Evolutionary conservation across 306 rosid species (phyloP), one percentile per base, ranked within the genome.

Genomic region (Rosa multiflora): DNA sequence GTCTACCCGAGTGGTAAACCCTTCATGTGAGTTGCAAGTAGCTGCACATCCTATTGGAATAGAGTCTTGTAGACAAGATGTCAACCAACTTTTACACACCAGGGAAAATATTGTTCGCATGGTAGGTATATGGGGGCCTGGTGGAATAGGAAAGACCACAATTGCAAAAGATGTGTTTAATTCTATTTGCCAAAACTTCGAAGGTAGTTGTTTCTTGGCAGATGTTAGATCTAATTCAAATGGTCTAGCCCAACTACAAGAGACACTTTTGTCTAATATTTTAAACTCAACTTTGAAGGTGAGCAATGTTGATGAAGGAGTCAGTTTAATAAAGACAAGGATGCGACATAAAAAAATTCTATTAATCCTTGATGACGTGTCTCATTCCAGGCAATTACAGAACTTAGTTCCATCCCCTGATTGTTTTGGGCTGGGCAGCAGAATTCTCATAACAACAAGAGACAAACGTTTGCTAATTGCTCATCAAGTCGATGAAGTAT

Each of bases 391-490:
- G 3, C 78, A 75, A 21, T 11, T 75, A 21, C 18, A 40, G 0
- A 4, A 15, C 12, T 59, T 75, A 15, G 55, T 5, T n/a, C 69
- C 52, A 4, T 20, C 23, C 1, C 7, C 12, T 8, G 4, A 75
- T 12, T 14, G 52, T 29, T 43, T 75, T 18, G 78, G 70, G 0
- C 1, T 0, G 4, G 70, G 78, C 0, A 75, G 69, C 42, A 75
- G 78, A 59, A 44, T 75, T 42, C 10, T 75, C 17, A 43, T 75
- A 75, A 75, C 78, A 42, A 75, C 78, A 14, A 75, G 70, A 42
- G 70, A 75, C 59, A n/a, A 18, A 14, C 35, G 5, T 5, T 46
- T 6, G 20, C 51, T 74, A 8, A 21, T 2, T 32, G 37, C 43
- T 35, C 37, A 32, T 26, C 17, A 15, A 74, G 37, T 32, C 3